Percentiles rank a stretch among this genome's conserved stretches.
Evolutionary conservation across 2,329 filamentous ascomycete species (phyloP).

Genomic region (Cercospora citrullina): DNA sequence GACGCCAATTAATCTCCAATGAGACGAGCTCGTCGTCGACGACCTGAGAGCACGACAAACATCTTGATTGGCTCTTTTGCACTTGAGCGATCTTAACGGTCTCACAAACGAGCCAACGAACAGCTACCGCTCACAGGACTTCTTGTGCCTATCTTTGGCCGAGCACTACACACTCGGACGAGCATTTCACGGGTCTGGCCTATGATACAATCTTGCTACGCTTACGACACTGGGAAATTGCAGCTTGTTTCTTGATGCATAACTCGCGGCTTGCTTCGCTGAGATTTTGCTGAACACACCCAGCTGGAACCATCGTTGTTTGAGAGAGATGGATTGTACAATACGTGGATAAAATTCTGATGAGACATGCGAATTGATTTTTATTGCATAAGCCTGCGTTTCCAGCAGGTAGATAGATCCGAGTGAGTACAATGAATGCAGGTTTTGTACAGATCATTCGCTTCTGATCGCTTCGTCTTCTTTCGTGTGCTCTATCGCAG

Average conservation of each 20-base stretch:
- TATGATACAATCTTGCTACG: too few relatives aligned
- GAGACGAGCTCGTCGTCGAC: slow-evolving; percentile 25
- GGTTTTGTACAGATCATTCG: background rate
- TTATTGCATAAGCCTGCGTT: background rate
- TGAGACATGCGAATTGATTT: background rate
- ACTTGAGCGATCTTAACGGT: background rate
- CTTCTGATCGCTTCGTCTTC: background rate
- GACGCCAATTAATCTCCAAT: slow-evolving; percentile 39
- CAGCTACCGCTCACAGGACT: too few relatives aligned
- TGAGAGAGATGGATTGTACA: background rate
- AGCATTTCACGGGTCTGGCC: too few relatives aligned
- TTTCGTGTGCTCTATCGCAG: slow-evolving; percentile 1
- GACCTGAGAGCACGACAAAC: background rate
- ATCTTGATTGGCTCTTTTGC: background rate
- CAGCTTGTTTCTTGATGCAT: background rate
- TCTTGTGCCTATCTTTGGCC: too few relatives aligned
- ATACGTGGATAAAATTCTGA: background rate
- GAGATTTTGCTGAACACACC: background rate
- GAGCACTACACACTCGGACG: too few relatives aligned
- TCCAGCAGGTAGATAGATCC: background rate
- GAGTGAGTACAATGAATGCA: background rate
- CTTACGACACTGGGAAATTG: background rate
- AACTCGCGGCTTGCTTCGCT: background rate
- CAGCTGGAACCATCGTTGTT: background rate
- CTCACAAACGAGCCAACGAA: background rate